A percentile compares a stretch with the other conserved stretches of the same genome.
phyloP scores from a whole-genome alignment of 129 eudicot species.

The Glebionis coronaria region DNA sequence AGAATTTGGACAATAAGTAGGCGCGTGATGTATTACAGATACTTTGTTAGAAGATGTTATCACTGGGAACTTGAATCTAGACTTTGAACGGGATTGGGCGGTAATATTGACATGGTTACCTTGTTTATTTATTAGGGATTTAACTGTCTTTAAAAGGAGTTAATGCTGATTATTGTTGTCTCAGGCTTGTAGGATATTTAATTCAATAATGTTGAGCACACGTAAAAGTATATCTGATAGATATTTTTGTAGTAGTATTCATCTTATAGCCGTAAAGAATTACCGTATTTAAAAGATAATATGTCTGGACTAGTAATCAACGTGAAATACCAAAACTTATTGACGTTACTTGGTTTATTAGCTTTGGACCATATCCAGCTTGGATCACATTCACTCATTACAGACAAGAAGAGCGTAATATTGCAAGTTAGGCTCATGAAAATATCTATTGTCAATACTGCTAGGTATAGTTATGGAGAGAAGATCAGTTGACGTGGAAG shows the following conservation, averaged over 20 bases:
- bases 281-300: background rate
- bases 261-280: conserved; percentile 10
- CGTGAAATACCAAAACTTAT: too few species aligned
- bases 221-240: conserved; percentile 1
- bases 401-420: too few species aligned
- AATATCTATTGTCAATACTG: too few species aligned
- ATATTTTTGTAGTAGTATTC: conserved; percentile 18
- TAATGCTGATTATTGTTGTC: conserved; percentile 18
- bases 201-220: background rate
- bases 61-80: background rate
- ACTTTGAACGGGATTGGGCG: conserved; percentile 6
- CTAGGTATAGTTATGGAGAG: too few species aligned
- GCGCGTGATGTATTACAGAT: background rate
- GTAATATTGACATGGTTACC: background rate
- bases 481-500: too few species aligned
- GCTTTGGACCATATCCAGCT: too few species aligned
- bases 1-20: conserved; percentile 9
- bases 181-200: background rate
- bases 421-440: too few species aligned
- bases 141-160: conserved; percentile 5
- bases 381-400: too few species aligned
- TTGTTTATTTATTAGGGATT: background rate
- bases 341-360: too few species aligned
- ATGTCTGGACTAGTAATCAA: too few species aligned
- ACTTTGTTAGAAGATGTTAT: background rate